Percentiles rank a stretch among this genome's conserved stretches.
Evolutionary conservation across 306 rosid genomes (phyloP).

Genomic region (Citrullus colocynthis): DNA sequence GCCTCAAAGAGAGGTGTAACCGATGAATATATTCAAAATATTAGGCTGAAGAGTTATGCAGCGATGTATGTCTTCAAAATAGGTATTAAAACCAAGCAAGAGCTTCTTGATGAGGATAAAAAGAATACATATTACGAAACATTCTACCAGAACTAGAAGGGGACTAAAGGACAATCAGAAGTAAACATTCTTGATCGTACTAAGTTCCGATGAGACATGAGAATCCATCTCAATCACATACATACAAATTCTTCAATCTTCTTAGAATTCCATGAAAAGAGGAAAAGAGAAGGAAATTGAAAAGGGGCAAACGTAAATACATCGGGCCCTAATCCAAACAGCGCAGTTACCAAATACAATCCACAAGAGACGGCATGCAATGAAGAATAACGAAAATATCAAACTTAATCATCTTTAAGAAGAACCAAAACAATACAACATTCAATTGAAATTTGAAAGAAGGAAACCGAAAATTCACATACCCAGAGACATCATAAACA

Average conservation of each 20-base stretch:
- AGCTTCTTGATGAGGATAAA: not conserved
- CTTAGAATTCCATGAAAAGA: not conserved
- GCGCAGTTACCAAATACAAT: not conserved
- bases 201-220: not conserved
- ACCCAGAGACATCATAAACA: slow-evolving; percentile 57
- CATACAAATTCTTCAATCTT: not conserved
- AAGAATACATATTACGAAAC: not conserved
- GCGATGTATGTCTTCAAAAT: not conserved
- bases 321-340: not conserved
- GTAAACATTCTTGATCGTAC: not conserved
- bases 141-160: not conserved
- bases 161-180: not conserved
- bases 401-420: not conserved
- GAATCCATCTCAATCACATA: not conserved
- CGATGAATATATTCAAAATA: too few species aligned
- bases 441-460: not conserved
- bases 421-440: not conserved
- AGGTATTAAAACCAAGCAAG: not conserved
- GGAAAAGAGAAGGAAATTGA: not conserved
- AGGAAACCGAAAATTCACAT: slow-evolving; percentile 6
- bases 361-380: not conserved
- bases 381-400: not conserved
- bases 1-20: not conserved
- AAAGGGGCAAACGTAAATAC: not conserved
- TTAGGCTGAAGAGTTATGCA: not conserved